Percentiles rank a stretch among this genome's conserved stretches.
Conservation (phyloP, 1,284 basidiomycete species). For the Pseudozyma thailandica region DNA sequence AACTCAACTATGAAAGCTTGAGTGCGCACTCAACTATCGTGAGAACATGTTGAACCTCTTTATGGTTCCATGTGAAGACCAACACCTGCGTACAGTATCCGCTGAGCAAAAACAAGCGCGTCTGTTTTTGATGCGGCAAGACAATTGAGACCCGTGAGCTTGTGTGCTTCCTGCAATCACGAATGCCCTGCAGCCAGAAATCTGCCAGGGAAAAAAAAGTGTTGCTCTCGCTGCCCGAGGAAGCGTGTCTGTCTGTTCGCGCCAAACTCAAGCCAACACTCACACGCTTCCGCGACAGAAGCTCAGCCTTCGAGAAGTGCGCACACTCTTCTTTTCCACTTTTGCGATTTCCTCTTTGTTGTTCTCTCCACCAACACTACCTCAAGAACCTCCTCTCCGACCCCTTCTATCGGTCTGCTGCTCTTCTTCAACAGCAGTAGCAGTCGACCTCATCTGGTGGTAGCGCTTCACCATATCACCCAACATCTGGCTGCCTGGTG, state of each 20-base stretch:
- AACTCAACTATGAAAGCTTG: too few species aligned
- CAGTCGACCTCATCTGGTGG: conserved; percentile 7
- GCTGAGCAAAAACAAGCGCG: too few species aligned
- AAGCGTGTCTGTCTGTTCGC: conserved; percentile 12
- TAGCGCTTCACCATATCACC: conserved; percentile 26
- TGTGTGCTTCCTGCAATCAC: too few species aligned
- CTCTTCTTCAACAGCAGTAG: conserved; percentile 6
- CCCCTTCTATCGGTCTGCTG: neutral
- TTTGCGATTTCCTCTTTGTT: neutral
- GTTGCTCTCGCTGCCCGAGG: conserved; percentile 32
- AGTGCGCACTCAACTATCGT: too few species aligned
- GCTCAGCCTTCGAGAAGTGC: neutral
- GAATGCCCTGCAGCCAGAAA: conserved; percentile 8
- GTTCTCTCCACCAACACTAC: conserved; percentile 6
- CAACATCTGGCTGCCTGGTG: conserved; percentile 41
- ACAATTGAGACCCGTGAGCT: too few species aligned
- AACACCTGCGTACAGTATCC: too few species aligned
- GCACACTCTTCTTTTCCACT: conserved; percentile 1
- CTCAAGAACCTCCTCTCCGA: conserved; percentile 15
- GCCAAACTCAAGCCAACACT: conserved; percentile 11
- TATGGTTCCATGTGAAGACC: too few species aligned
- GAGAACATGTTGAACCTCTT: too few species aligned
- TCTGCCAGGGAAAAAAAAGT: conserved; percentile 15
- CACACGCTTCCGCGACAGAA: neutral
- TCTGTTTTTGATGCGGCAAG: too few species aligned